Evolutionary conservation across 192 early-diverging fungal genomes (phyloP).

Genomic region (Podila clonocystis): DNA sequence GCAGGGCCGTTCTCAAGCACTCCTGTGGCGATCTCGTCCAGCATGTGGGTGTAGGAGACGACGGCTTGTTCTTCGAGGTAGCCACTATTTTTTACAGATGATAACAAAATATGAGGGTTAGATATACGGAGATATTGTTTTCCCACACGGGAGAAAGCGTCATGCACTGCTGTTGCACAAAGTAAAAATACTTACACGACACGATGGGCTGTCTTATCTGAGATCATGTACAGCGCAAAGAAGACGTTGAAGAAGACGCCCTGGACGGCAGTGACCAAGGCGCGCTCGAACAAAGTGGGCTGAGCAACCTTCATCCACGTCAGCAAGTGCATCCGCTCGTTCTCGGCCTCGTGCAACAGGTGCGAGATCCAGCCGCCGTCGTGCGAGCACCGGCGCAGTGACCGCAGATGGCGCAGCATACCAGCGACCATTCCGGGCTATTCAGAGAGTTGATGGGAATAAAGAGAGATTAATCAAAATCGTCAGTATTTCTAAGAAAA

Average conservation of each 20-base stretch:
- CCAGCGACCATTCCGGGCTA: slow-evolving; percentile 93
- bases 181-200: slow-evolving; percentile 61
- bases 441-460: no score
- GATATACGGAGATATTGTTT: no score
- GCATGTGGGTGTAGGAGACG: slow-evolving; percentile 87
- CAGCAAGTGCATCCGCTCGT: slow-evolving; percentile 82
- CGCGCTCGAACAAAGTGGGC: slow-evolving; percentile 69
- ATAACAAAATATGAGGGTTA: no score
- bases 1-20: slow-evolving; percentile 75
- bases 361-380: slow-evolving; percentile 94
- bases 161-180: not conserved
- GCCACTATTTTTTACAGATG: slow-evolving; percentile 51
- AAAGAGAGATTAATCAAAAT: no score
- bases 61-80: slow-evolving; percentile 97
- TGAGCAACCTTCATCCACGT: slow-evolving; percentile 82
- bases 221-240: slow-evolving; percentile 86
- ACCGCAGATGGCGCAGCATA: slow-evolving; percentile 80
- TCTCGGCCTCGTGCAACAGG: slow-evolving; percentile 92
- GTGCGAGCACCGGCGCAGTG: slow-evolving; percentile 77
- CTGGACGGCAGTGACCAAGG: slow-evolving; percentile 79
- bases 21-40: slow-evolving; percentile 86
- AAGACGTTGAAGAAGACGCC: slow-evolving; percentile 93
- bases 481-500: no score
- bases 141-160: not conserved
- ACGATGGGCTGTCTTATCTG: slow-evolving; percentile 84